Base-by-base conservation (phyloP, 2,329 filamentous ascomycete species). In the Pseudocercospora pini-densiflorae region DNA sequence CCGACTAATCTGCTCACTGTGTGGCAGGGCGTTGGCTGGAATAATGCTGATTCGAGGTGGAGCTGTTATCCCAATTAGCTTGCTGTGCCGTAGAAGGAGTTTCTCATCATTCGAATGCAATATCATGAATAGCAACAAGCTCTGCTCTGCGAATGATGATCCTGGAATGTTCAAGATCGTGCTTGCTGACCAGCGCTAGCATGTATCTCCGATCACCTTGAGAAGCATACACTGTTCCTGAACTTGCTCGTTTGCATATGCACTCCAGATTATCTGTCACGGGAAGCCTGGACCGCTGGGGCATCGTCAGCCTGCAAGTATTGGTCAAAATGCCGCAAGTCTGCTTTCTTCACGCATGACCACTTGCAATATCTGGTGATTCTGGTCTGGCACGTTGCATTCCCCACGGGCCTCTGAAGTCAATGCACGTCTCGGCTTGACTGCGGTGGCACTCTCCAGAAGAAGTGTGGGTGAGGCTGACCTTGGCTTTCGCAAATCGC, bases 1-100 rank as follows among this genome's bases (percentile, higher is more conserved):
- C 71, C 70, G 58, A 59, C 59, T 1, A 74, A 74, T 65, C 24
- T 73, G 2, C 64, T 73, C 49, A 73, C 70, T 10, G 70, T 67
- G 58, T 68, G 66, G 61, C 63, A 72, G 53, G 70, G 71, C 49
- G 62, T 71, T 27, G 70, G 70, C 1, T 72, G 66, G 66, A 60
- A 70, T 60, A 63, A 51, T 19, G 47, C 21, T 31, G 70, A 73
- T 68, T 58, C 62, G 47, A 68, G 70, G 54, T 72, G 68, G 62
- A 59, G 59, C 8, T 71, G 69, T 57, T 72, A 71, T 63, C 70
- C 69, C 5, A 45, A n/a, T 36, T 51, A 51, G 23, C 47, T n/a
- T n/a, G n/a, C 5, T n/a, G 19, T 51, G 47, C n/a, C 23, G 47
- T 12, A 12, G 2, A 21, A 21, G 21, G 10, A 8, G 21, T 27